Base-by-base conservation (phyloP, 2,329 filamentous ascomycete genomes). In the Penicillium rolfsii region DNA sequence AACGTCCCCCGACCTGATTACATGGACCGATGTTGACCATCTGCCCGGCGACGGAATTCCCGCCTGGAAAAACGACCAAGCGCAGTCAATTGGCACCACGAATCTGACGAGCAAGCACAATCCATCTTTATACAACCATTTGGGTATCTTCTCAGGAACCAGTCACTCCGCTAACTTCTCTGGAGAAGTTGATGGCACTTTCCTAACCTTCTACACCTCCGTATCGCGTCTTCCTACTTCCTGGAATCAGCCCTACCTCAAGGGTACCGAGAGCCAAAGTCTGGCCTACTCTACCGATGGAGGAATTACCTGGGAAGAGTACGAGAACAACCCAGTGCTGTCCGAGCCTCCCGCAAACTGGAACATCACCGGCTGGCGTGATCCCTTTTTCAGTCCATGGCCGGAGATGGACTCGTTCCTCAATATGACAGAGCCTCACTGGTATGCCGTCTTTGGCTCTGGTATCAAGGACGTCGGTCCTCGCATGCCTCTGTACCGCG, bases 301-400 rank as follows among this genome's bases (percentile, higher is more conserved):
- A 2, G 63, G 63, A n/a, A 22, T 63, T 11, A 63, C 63, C 30
- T 64, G 60, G 60, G 43, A 60, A 35, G 24, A 64, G 19, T 64
- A 64, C 28, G 55, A 64, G 9, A 55, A 61, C 4, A 64, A 64
- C 19, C 63, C 63, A 5, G 52, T 64, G 30, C n/a, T 64, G 26
- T 63, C 60, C 11, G 43, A 56, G 6, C 52, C 63, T 1, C 63
- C 63, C 7, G 55, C 52, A 9, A 30, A 49, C 16, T 64, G 63
- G 63, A 63, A 64, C n/a, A 38, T 64, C 52, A 64, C 63, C 12
- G 63, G 63, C 41, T 64, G 63, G 63, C 60, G 63, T 11, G 63
- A 64, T 55, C 63, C 63, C 9, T 64, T 52, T 33, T 63, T 60
- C 50, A 3, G 55, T 7, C 53, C 60, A 2, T 63, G 58, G 60